Evolutionary conservation across 495 filamentous ascomycete genomes (phyloP).

Genomic region (Corynascus novoguineensis): DNA sequence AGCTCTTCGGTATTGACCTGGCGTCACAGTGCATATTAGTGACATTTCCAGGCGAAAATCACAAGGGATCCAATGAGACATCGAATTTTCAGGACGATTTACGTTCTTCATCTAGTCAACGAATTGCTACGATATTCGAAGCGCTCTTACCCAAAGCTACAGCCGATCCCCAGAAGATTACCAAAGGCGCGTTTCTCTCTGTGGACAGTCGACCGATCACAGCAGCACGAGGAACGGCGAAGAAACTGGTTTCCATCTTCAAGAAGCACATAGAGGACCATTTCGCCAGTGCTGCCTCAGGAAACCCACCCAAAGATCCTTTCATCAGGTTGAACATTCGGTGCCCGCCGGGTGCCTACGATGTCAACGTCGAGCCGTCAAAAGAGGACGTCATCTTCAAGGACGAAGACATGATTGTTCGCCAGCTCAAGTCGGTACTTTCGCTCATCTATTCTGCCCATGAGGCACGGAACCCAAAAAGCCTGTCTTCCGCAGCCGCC

Average conservation of each 20-base stretch:
- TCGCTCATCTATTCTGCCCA: constrained; percentile 34
- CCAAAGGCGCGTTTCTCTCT: constrained; percentile 61
- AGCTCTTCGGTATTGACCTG: constrained; percentile 63
- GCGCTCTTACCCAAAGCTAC: constrained; percentile 55
- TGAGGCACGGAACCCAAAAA: not conserved
- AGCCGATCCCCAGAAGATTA: constrained; percentile 50
- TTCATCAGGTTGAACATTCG: constrained; percentile 70
- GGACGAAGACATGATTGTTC: constrained; percentile 48
- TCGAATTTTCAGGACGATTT: not conserved
- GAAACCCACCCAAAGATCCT: constrained; percentile 42
- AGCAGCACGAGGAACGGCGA: constrained; percentile 54
- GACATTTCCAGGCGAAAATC: constrained; percentile 10
- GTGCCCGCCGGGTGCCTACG: constrained; percentile 69
- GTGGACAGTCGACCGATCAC: constrained; percentile 76
- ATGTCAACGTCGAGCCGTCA: constrained; percentile 82
- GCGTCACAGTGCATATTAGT: constrained; percentile 43
- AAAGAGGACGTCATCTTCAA: constrained; percentile 86
- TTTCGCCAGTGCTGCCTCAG: constrained; percentile 8
- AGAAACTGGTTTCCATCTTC: constrained; percentile 53
- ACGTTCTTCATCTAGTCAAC: not conserved
- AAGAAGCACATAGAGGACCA: constrained; percentile 9
- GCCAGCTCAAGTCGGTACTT: constrained; percentile 52
- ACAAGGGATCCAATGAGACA: not conserved
- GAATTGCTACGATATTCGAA: constrained; percentile 34
- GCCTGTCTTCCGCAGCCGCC: not conserved